Percentiles rank a stretch among this genome's conserved stretches.
phyloP scores from a whole-genome alignment of 345 rosid species.

The Atalantia buxifolia region DNA sequence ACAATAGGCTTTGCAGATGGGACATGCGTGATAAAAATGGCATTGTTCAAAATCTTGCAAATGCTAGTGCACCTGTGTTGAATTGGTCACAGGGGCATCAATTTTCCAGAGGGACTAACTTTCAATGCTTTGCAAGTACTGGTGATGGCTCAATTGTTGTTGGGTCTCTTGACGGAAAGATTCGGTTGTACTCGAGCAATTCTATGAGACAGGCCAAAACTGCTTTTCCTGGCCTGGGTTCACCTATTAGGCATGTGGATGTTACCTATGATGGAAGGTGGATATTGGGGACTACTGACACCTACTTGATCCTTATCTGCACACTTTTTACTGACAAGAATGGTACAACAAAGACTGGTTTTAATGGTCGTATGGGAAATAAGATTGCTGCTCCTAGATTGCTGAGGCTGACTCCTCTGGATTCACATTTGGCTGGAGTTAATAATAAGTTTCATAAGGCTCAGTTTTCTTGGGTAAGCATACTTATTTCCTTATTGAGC shows the following conservation, averaged over 20 bases:
- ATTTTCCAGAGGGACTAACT: constrained; percentile 97
- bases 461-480: constrained; percentile 94
- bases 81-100: constrained; percentile 97
- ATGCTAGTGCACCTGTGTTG: constrained; percentile 63
- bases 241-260: constrained; percentile 93
- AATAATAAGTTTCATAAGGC: constrained; percentile 83
- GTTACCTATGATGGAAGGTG: constrained; percentile 97
- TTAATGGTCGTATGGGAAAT: constrained; percentile 95
- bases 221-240: constrained; percentile 98
- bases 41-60: constrained; percentile 85
- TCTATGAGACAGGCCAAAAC: constrained; percentile 98
- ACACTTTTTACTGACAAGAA: constrained; percentile 78
- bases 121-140: constrained; percentile 96
- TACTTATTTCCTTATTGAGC: neutral
- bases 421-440: constrained; percentile 86
- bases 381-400: constrained; percentile 94
- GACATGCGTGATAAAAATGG: constrained; percentile 96
- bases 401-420: constrained; percentile 82
- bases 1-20: constrained; percentile 97
- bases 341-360: constrained; percentile 92
- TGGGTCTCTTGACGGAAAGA: constrained; percentile 97
- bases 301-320: constrained; percentile 87
- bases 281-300: constrained; percentile 96
- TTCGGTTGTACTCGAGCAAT: constrained; percentile 75
- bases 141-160: constrained; percentile 99